Evolutionary conservation across 139 green algal species (phyloP), one percentile per base, ranked within the genome.

Genomic region (Picochlorum sp.): DNA sequence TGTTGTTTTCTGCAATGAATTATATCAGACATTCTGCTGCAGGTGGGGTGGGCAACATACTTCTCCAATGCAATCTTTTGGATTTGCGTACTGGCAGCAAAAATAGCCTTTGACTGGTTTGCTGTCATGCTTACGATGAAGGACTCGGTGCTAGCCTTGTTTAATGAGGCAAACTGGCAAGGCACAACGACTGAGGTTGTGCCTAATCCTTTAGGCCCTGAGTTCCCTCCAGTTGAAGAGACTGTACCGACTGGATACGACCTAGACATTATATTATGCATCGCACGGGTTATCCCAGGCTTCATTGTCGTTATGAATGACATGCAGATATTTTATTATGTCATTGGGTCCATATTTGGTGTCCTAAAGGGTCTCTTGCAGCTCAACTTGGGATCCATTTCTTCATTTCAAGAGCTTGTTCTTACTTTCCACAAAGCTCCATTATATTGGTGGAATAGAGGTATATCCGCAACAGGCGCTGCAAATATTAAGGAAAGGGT

Each of bases 21-120:
- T 29, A 22, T 25, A 28, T 2, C 13, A 1, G n/a, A n/a, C n/a
- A n/a, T n/a, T n/a, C 7, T 10, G 24, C 33, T 32, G 24, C 55
- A 75, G 55, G 49, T 37, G 20, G 62, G 70, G 12, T 76, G 70
- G 64, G 25, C 22, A 40, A 61, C 58, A 44, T 79, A 67, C 47
- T 33, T 77, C 7, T 37, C 30, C 44, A 87, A 88, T 61, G 35
- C 61, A 1, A 16, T 45, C 28, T 79, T 88, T 55, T 88, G 81
- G 81, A 41, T 57, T n/a, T 14, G 70, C 12, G 66, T 79, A 25
- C 53, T 88, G 18, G 62, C 20, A 0, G 33, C 69, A 36, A 88
- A 88, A 63, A 51, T 78, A 13, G 61, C 63, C 3, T 87, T 88
- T 37, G 81, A 86, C 58, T 83, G 72, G 50, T 82, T 74, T 50